Percentiles rank a stretch among this genome's conserved stretches.
Conservation (phyloP, 78 protist genomes). For the Dictyostelium intermedium region DNA sequence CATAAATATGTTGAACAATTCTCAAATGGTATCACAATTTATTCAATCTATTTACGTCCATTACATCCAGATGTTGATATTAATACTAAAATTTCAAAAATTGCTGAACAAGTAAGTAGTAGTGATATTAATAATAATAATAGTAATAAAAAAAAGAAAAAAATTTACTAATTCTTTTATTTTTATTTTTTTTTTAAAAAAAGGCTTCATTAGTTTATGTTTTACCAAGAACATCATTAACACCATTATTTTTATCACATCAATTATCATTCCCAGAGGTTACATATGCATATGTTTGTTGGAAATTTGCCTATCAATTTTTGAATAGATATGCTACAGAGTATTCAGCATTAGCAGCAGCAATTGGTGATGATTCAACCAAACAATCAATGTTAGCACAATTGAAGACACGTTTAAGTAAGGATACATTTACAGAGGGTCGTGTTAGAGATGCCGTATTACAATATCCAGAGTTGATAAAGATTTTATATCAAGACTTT, state of each 20-base stretch:
- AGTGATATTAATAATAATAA: too few relatives aligned
- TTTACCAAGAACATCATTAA: conserved; percentile 70
- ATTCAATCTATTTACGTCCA: conserved; percentile 57
- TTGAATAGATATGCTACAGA: conserved; percentile 66
- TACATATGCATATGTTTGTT: conserved; percentile 69
- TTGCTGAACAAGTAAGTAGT: conserved; percentile 79
- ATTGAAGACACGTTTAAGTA: conserved; percentile 41
- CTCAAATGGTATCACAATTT: conserved; percentile 65
- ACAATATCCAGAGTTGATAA: conserved; percentile 54
- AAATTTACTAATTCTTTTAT: too few relatives aligned
- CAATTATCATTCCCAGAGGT: conserved; percentile 78
- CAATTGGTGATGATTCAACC: conserved; percentile 72
- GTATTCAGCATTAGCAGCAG: conserved; percentile 30
- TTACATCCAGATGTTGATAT: conserved; percentile 66
- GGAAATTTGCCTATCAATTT: conserved; percentile 80
- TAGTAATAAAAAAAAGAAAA: background rate
- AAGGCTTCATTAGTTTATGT: conserved; percentile 72
- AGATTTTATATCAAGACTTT: conserved; percentile 30
- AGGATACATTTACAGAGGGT: conserved; percentile 68
- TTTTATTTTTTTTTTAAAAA: background rate
- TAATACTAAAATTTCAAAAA: conserved; percentile 50
- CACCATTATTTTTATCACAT: conserved; percentile 56
- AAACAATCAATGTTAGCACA: conserved; percentile 71
- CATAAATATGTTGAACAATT: conserved; percentile 76
- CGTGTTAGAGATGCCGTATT: conserved; percentile 63